A percentile compares a stretch with the other conserved stretches of the same genome.
Conservation (phyloP, 306 rosid genomes). For the Ziziphus jujuba region DNA sequence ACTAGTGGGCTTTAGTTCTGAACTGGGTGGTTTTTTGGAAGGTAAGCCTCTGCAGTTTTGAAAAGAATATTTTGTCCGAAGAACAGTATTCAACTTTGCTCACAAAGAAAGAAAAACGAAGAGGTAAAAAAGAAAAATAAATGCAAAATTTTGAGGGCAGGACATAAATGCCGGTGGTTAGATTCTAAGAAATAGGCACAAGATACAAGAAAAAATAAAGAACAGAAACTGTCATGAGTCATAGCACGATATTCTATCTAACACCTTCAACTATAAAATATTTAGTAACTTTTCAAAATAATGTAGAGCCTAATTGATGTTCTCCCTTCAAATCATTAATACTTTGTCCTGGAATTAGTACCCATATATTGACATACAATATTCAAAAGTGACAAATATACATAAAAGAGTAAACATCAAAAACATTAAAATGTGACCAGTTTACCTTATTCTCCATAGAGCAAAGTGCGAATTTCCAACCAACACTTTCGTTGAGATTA, state of each 20-base stretch:
- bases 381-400: neutral
- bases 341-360: neutral
- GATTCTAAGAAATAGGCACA: too few relatives aligned
- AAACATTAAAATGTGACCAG: slow-evolving; percentile 2
- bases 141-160: neutral
- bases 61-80: neutral
- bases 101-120: neutral
- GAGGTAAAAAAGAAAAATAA: too few relatives aligned
- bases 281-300: neutral
- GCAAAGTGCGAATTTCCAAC: slow-evolving; percentile 92
- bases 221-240: neutral
- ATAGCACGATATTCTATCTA: neutral
- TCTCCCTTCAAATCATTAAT: neutral
- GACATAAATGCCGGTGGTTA: neutral
- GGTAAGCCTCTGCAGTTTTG: neutral
- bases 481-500: slow-evolving; percentile 63
- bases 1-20: too few relatives aligned
- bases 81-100: neutral
- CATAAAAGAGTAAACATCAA: slow-evolving; percentile 1
- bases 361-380: neutral
- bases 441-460: slow-evolving; percentile 93
- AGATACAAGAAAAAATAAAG: neutral
- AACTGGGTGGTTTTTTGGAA: neutral
- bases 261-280: neutral
- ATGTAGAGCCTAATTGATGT: neutral